Base-by-base conservation (phyloP, 2,329 filamentous ascomycete genomes). In the Sclerotinia borealis region DNA sequence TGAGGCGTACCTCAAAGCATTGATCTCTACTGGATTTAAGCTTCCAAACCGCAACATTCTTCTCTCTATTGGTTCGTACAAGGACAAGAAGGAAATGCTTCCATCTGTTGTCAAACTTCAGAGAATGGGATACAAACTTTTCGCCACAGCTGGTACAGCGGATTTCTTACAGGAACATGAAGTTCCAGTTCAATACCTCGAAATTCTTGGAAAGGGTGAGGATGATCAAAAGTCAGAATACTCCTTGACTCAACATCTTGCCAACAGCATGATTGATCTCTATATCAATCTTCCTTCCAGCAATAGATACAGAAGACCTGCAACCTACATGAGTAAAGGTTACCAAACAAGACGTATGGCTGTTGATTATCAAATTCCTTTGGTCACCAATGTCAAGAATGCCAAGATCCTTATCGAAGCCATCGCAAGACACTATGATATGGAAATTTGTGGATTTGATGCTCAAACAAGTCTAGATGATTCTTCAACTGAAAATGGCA, bases 201-300 rank as follows among this genome's bases (percentile, higher is more conserved):
- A 99, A 77, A 88, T 93, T 37, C 85, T 99, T 15, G 85, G 85
- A 59, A 86, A 88, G 64, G 83, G 89, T 67, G 86, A 92, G 67
- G 89, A 92, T 70, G 88, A 92, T 67, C 91, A 96, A 76, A 93
- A 93, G 77, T 91, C 92, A 0, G 95, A 99, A 78, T 99, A 96
- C 80, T 99, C 95, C 10, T 84, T 99, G 66, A 97, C 92, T 1
- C 92, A 98, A 79, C 93, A 97, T 80, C 80, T 99, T 78, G 90
- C 93, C 64, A 98, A 96, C 80, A 98, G 98, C 79, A 88, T 95
- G 77, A 99, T 99, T 72, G 93, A 63, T 76, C 80, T 99, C 65
- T 99, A 99, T 81, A 97, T 99, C 86, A 99, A 99, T 78, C 78
- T 99, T 77, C 95, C 95, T n/a, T 98, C 95, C 15, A 96, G 86